Base-by-base conservation (phyloP, 2,329 filamentous ascomycete species). In the Ceratocystis harringtonii region DNA sequence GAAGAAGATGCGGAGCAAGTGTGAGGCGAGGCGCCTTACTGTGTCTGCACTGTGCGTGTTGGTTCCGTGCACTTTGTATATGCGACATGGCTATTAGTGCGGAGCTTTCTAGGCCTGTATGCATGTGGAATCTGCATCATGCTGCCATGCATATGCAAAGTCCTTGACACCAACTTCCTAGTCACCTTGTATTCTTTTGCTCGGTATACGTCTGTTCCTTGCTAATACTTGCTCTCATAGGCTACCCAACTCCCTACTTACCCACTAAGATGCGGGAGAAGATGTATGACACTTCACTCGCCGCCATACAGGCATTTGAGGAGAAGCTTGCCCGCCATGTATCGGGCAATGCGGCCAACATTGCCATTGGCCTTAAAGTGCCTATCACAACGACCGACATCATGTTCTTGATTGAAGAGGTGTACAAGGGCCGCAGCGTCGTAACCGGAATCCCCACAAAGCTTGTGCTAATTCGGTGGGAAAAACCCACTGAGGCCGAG, bases 331-430 rank as follows among this genome's bases (percentile, higher is more conserved):
- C 87, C 0, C 80, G 81, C 1, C 48, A 72, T 1, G 73, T 72
- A 15, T 70, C 71, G 3, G 52, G 41, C 57, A 62, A 61, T 41
- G 62, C 63, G 15, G 57, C 71, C 1, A 75, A 79, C 65, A 75
- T 85, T 65, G 77, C 82, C 0, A 76, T 88, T 10, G 92, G 94
- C 0, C 77, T 99, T 61, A 90, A 90, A 69, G 79, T 94, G 0
- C 89, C 91, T 0, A 74, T 97, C 67, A 92, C 84, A 0, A 80
- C 83, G 44, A 85, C 87, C 41, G 94, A 99, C 73, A 84, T 96
- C 15, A 88, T 89, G 1, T 97, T 95, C 74, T 75, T 97, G 1
- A 80, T 92, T 0, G 94, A 99, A 71, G 94, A 99, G 71, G 83
- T 96, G 1, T 99, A 86, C 75, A 83, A 84, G 57, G 91, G 90